Evolutionary conservation across 768 basidiomycete genomes (phyloP), one percentile per base, ranked within the genome.

Genomic region (Xerocomellus dryophilus): DNA sequence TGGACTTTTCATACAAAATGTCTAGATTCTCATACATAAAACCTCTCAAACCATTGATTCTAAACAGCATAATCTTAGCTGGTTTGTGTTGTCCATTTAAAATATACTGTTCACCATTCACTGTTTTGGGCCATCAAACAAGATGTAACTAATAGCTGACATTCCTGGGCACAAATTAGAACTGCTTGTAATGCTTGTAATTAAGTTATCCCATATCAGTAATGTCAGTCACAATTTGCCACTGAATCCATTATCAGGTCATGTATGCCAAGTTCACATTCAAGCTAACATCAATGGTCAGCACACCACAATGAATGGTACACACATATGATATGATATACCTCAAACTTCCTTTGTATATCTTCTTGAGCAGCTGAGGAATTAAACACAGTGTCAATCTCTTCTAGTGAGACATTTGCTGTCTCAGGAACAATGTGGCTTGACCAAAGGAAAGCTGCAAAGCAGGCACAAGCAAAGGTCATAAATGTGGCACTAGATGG

Each of bases 401-500:
- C 88, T 60, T 92, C 90, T 1, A 91, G 69, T 7, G 88, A 82
- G 4, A 89, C 73, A 54, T 85, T 84, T 25, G 87, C 86, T 14
- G 89, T 92, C 71, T 92, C 89, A 3, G 88, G 90, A 0, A 92
- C 83, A 54, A 71, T 50, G 54, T 81, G 76, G 5, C 81, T 86
- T 25, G 85, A 76, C 89, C 90, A 92, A 39, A 90, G 57, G 58
- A 87, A 86, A 0, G 82, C 88, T 11, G 76, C 58, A 47, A 82
- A 77, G 64, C 87, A 90, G 3, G 88, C 83, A 12, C 72, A 66
- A 0, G 83, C 74, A 66, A 91, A 90, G 29, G 79, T 71, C 34
- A 82, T 71, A 61, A 91, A 91, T n/a, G 90, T 88, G 4, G 76
- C 73, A 11, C 87, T 89, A 57, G 27, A 39, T 14, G 31, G 15